Base-by-base conservation (phyloP, 345 rosid genomes). In the Salix dunnii region DNA sequence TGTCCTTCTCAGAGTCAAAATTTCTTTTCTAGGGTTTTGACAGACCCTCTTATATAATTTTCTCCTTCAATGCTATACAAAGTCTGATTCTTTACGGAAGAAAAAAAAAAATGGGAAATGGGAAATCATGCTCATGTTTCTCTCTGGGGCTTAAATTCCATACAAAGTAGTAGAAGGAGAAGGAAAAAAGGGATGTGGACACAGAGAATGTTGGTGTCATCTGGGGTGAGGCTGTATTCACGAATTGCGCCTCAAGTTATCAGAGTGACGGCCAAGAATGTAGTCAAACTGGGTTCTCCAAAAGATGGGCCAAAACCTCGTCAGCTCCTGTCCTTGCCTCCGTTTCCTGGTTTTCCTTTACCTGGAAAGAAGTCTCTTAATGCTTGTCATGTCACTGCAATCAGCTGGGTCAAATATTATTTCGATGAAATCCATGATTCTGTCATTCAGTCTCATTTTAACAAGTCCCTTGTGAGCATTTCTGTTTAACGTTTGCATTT, bases 391-490 rank as follows among this genome's bases (percentile, higher is more conserved):
- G 87, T 91, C 76, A 94, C 97, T 0, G 97, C 93, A 20, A 87
- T 94, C 36, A 92, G 88, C 71, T 94, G 99, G 99, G 81, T 91
- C 61, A 92, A 90, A 77, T 90, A 94, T 65, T 92, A 91, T 83
- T 91, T 94, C 28, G 84, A 87, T 72, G 95, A 93, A 48, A 84
- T 87, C 73, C 38, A 72, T 36, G 91, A 91, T 70, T 83, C 87
- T 23, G 82, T 82, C 60, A 84, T 94, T 13, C 95, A 90, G 67
- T 80, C 91, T 51, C 99, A 89, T 81, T 94, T 91, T 87, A 92
- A 86, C 83, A 92, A 90, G 85, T 97, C 92, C 81, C 95, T 91
- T 69, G 97, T 92, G 74, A 85, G 92, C 84, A 35, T 74, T 33
- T 8, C 43, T 40, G 10, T 40, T 17, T 2, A 36, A 7, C 11